These are phyloP conservation scores for Taiwanofungus camphoratus DNA, from an alignment of 1,284 basidiomycete genomes.

Conservation along the genomic window DNA sequence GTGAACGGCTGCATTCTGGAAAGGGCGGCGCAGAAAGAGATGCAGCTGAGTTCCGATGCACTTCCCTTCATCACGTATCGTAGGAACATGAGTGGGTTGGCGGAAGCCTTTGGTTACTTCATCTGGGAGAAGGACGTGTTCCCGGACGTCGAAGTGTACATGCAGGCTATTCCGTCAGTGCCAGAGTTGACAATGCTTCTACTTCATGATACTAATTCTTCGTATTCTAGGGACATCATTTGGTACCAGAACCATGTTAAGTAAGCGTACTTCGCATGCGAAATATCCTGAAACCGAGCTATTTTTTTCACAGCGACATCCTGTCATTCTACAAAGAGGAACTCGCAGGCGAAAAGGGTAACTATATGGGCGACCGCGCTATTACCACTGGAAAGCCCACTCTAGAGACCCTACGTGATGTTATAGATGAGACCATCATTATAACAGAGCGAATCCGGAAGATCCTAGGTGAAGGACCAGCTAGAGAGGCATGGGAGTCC, in stretches of 20 bases:
- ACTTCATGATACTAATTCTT: no score
- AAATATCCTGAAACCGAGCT: background rate
- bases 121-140: slow-evolving; percentile 14
- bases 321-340: slow-evolving; percentile 17
- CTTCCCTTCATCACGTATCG: slow-evolving; percentile 8
- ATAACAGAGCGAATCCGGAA: background rate
- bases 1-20: slow-evolving; percentile 12
- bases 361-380: slow-evolving; percentile 13
- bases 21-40: slow-evolving; percentile 6
- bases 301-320: slow-evolving; percentile 11
- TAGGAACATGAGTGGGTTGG: slow-evolving; percentile 7
- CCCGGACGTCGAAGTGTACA: slow-evolving; percentile 6
- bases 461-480: slow-evolving; percentile 3
- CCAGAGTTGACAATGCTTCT: background rate
- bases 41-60: background rate
- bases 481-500: slow-evolving; percentile 1
- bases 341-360: slow-evolving; percentile 9
- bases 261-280: slow-evolving; percentile 4
- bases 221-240: slow-evolving; percentile 9
- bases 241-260: slow-evolving; percentile 10
- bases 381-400: background rate
- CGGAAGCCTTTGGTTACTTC: slow-evolving; percentile 8
- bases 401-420: background rate
- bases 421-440: slow-evolving; percentile 2
- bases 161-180: slow-evolving; percentile 13